phyloP scores from a whole-genome alignment of 2,329 filamentous ascomycete genomes.

The Ceratocystiopsis sp. region DNA sequence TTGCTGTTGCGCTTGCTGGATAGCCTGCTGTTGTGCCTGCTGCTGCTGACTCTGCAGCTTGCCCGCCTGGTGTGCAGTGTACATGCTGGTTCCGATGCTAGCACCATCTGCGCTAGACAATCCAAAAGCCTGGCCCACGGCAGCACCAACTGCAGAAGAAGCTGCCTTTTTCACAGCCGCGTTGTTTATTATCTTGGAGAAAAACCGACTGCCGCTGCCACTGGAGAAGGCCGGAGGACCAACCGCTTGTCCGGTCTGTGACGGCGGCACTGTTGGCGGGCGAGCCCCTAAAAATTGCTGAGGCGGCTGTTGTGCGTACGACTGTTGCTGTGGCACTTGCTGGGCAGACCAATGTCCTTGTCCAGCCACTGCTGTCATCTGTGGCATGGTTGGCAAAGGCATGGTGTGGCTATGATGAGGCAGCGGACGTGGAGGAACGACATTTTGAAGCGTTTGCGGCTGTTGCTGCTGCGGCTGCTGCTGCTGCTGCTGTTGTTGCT shows the following conservation, averaged over 20 bases:
- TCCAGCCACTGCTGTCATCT: no score
- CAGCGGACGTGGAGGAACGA: not conserved
- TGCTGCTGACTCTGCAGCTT: not conserved
- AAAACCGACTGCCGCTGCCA: not conserved
- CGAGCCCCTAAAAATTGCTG: no score
- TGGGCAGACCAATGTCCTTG: no score
- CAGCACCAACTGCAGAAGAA: constrained; percentile 5
- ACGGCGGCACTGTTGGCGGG: no score
- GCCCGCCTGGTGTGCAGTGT: constrained; percentile 3
- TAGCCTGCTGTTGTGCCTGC: not conserved
- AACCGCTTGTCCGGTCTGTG: not conserved
- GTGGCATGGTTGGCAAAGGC: no score
- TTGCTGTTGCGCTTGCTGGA: not conserved
- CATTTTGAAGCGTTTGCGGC: not conserved
- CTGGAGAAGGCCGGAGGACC: not conserved
- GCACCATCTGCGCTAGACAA: constrained; percentile 4
- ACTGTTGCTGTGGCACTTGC: no score
- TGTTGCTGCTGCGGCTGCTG: not conserved
- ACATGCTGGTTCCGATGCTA: not conserved
- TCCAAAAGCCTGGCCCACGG: constrained; percentile 5
- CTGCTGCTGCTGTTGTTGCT: not conserved
- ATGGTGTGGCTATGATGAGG: not conserved
- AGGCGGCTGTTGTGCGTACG: no score
- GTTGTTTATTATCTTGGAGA: constrained; percentile 9
- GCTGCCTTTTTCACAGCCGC: constrained; percentile 7